A percentile compares a stretch with the other conserved stretches of the same genome.
Evolutionary conservation across 2,329 filamentous ascomycete species (phyloP).

Genomic region (Microsporum canis): DNA sequence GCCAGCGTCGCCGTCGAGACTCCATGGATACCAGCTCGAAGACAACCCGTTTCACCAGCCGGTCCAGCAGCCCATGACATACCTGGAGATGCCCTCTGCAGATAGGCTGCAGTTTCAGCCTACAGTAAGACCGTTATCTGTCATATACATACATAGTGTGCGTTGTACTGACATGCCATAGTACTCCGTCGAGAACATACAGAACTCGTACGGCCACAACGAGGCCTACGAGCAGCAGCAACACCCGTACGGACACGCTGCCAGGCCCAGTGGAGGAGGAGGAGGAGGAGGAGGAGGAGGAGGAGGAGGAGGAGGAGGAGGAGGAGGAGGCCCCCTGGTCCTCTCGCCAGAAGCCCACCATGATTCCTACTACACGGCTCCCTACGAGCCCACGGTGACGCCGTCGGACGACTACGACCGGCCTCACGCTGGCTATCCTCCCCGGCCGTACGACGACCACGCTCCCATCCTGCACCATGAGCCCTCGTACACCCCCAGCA

Average conservation of each 20-base stretch:
- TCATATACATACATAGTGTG: background rate
- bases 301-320: slow-evolving; percentile 19
- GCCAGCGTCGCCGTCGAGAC: slow-evolving; percentile 55
- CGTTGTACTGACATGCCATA: slow-evolving; percentile 20
- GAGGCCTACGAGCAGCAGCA: slow-evolving; percentile 47
- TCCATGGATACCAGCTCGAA: slow-evolving; percentile 72
- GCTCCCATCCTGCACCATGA: slow-evolving; percentile 61
- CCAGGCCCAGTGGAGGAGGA: slow-evolving; percentile 32
- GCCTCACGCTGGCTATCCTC: slow-evolving; percentile 42
- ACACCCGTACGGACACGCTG: slow-evolving; percentile 31
- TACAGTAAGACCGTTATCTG: slow-evolving; percentile 49
- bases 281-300: no score
- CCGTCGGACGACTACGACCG: slow-evolving; percentile 46
- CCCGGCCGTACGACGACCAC: slow-evolving; percentile 53
- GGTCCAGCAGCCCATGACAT: slow-evolving; percentile 21
- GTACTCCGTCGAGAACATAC: slow-evolving; percentile 61
- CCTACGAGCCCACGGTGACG: slow-evolving; percentile 58
- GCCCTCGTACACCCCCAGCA: slow-evolving; percentile 48
- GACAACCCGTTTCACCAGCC: slow-evolving; percentile 57
- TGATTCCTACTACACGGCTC: slow-evolving; percentile 73
- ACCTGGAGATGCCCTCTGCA: slow-evolving; percentile 58
- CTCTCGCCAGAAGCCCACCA: slow-evolving; percentile 77
- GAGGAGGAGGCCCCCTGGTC: slow-evolving; percentile 38
- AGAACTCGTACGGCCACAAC: slow-evolving; percentile 51
- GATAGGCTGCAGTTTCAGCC: slow-evolving; percentile 76